Percentiles rank a stretch among this genome's conserved stretches.
phyloP scores from a whole-genome alignment of 495 filamentous ascomycete genomes.

The Tuber melanosporum region DNA sequence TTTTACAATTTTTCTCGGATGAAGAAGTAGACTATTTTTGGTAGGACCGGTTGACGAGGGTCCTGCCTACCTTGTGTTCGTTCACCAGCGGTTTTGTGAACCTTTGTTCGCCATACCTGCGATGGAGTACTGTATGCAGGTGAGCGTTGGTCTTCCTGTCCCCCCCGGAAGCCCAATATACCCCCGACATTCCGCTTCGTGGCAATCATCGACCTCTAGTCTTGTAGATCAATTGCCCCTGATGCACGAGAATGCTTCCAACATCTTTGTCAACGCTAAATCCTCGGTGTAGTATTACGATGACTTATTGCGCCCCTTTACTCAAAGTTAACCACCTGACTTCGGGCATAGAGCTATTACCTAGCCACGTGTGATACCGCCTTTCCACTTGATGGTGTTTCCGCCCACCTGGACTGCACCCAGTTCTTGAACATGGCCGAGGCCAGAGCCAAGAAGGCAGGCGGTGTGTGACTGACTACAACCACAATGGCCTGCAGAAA shows the following conservation, averaged over 20 bases:
- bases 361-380: constrained; percentile 37
- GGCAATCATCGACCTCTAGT: constrained; percentile 35
- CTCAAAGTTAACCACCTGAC: constrained; percentile 34
- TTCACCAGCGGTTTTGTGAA: constrained; percentile 3
- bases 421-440: constrained; percentile 30
- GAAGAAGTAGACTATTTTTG: constrained; percentile 30
- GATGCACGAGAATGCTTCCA: constrained; percentile 33
- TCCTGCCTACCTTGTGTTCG: constrained; percentile 18
- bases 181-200: constrained; percentile 25
- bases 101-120: constrained; percentile 38
- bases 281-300: constrained; percentile 32
- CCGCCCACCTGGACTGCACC: constrained; percentile 33
- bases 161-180: constrained; percentile 32
- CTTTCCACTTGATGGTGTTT: constrained; percentile 31
- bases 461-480: constrained; percentile 27
- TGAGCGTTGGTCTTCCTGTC: constrained; percentile 33
- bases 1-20: constrained; percentile 15
- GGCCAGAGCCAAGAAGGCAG: constrained; percentile 32
- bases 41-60: constrained; percentile 24
- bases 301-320: constrained; percentile 35
- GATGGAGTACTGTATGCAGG: constrained; percentile 30
- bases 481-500: constrained; percentile 26
- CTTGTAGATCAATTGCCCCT: constrained; percentile 36
- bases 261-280: constrained; percentile 30
- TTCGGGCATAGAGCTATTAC: constrained; percentile 32